Conservation (phyloP, 305 asterid species). For the Salvia sclarea region DNA sequence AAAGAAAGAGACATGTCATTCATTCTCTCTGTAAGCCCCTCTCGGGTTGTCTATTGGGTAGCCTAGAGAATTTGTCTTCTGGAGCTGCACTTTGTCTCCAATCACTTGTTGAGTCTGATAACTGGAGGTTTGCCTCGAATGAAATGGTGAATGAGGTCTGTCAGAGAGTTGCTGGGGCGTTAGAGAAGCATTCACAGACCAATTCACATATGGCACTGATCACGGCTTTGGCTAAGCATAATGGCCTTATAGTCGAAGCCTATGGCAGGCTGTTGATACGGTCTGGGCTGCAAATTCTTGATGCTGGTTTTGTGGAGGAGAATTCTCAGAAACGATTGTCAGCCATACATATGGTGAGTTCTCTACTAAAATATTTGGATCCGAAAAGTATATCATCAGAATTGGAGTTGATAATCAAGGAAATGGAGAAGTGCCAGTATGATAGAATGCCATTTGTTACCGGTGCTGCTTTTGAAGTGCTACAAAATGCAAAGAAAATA, state of each 20-base stretch:
- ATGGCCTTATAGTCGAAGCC: conserved; percentile 75
- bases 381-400: conserved; percentile 75
- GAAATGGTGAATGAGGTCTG: conserved; percentile 91
- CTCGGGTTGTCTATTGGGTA: conserved; percentile 76
- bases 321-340: conserved; percentile 83
- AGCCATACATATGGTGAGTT: conserved; percentile 89
- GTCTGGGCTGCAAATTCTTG: conserved; percentile 65
- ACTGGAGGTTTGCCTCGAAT: conserved; percentile 88
- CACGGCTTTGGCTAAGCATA: conserved; percentile 80
- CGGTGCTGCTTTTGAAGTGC: conserved; percentile 56
- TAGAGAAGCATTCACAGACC: conserved; percentile 74
- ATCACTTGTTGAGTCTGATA: conserved; percentile 86
- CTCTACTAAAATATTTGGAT: conserved; percentile 80
- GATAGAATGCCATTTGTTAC: conserved; percentile 84
- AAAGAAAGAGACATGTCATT: conserved; percentile 62
- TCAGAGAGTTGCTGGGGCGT: conserved; percentile 85
- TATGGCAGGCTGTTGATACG: conserved; percentile 74
- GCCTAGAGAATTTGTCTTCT: conserved; percentile 76
- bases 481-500: conserved; percentile 70
- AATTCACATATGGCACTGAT: conserved; percentile 80
- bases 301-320: conserved; percentile 54
- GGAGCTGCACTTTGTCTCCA: conserved; percentile 93
- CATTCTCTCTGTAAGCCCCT: conserved; percentile 81
- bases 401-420: conserved; percentile 62
- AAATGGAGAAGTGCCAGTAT: conserved; percentile 81